Evolutionary conservation across 2,329 filamentous ascomycete genomes (phyloP), one percentile per base, ranked within the genome.

Genomic region (Ambrosiella beaveri): DNA sequence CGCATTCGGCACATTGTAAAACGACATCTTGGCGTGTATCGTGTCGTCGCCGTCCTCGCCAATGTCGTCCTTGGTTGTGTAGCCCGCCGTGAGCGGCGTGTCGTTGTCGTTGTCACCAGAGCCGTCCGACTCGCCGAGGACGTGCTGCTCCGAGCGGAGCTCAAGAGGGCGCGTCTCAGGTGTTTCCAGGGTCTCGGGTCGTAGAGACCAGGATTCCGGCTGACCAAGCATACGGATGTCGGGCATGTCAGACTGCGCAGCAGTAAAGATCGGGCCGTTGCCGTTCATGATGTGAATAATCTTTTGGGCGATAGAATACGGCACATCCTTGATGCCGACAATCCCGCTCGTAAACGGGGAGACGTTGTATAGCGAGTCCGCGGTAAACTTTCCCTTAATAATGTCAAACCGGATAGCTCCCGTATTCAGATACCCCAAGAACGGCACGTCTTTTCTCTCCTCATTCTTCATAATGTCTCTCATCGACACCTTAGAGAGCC

Each of bases 321-420:
- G 87, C 3, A 98, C 86, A 64, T 94, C 81, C 57, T 84, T 82
- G 56, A 96, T 75, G 63, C 82, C 88, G 35, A 77, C 75, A 68
- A 96, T 85, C 1, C 78, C 80, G 68, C 85, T 95, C 1, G 80
- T 81, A 67, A 98, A 98, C 0, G 93, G 93, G 7, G 86, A 94
- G 36, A 97, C 77, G 44, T 91, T 84, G 66, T 82, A 97, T 0
- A 86, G 88, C 3, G 84, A 85, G 67, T 98, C 93, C 44, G 82
- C 81, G 0, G 93, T 97, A 66, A 97, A 97, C 0, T 84, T 75
- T 0, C 93, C 93, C 68, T 91, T 82, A 75, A 96, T 95, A 61
- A 98, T 86, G 68, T 98, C 93, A 69, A 97, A 98, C 50, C 93
- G 86, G 63, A 98, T 82, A 2, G 86, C 87, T 35, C 93, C 93